Evolutionary conservation across 2,329 filamentous ascomycete species (phyloP), one percentile per base, ranked within the genome.

Genomic region (Magnaporthiopsis rhizophila): DNA sequence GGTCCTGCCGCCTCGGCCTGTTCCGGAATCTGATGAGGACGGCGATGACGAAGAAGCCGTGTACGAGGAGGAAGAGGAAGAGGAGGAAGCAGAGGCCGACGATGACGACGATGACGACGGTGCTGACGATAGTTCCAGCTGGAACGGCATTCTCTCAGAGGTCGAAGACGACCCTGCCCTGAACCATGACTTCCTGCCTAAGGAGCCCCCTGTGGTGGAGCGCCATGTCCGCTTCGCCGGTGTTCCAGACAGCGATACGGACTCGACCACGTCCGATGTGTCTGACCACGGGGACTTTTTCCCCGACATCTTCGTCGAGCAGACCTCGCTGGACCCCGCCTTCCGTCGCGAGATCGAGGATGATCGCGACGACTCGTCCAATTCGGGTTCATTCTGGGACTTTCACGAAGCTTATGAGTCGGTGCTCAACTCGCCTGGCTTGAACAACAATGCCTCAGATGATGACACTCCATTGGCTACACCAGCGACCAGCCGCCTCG

Each of bases 181-280:
- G 0, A 72, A 76, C 15, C 71, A 71, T 21, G 62, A 71, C 18
- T 45, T 67, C 12, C 13, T 67, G 26, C 68, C 72, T 12, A 69
- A 71, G 59, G 70, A 71, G 61, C 56, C 64, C 12, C 68, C 70
- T 15, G 67, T 68, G 57, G 70, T 73, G n/a, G 79, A 83, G 67
- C 86, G 89, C 65, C 89, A 89, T 68, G 91, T 95, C 58, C 90
- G 89, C 70, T 95, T 95, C 70, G 83, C 87, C 63, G 83, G 85
- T 64, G 81, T 88, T 57, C 83, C 87, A 65, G 82, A 83, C 65
- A 88, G 88, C 65, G 88, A 91, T 69, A 89, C 84, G 64, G 84
- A 87, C 66, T 85, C 83, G 3, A 87, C 86, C 2, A 71, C 71
- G 1, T 72, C 70, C 63, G 86, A 87, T 62, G 84, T 81, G 4